A percentile compares a stretch with the other conserved stretches of the same genome.
Evolutionary conservation across 1,284 basidiomycete species (phyloP).

Genomic region (Malassezia dermatis): DNA sequence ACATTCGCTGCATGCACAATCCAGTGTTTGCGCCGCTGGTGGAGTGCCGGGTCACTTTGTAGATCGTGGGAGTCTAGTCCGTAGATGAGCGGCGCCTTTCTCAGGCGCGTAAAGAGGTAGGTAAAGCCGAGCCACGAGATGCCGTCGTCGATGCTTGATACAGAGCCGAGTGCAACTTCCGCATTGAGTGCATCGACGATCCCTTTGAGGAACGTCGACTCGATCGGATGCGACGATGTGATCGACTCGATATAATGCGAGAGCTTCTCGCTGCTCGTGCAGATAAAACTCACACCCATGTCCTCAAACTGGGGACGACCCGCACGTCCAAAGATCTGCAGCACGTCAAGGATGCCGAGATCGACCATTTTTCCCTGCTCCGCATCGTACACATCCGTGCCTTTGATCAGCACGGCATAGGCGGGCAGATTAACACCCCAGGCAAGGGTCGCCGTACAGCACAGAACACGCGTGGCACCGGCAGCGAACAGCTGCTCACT

Average conservation of each 20-base stretch:
- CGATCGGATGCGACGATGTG: constrained; percentile 82
- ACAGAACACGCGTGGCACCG: constrained; percentile 80
- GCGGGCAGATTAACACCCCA: constrained; percentile 99
- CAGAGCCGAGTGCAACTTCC: constrained; percentile 88
- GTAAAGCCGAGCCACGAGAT: constrained; percentile 95
- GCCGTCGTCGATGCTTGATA: constrained; percentile 74
- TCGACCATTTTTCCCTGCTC: constrained; percentile 62
- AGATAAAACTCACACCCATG: constrained; percentile 93
- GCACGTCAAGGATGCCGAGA: constrained; percentile 84
- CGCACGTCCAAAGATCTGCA: constrained; percentile 92
- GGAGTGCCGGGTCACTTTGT: constrained; percentile 66
- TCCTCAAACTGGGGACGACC: constrained; percentile 90
- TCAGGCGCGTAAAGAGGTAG: constrained; percentile 91
- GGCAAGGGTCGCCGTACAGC: constrained; percentile 93
- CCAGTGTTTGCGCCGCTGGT: constrained; percentile 63
- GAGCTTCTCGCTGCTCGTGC: constrained; percentile 84
- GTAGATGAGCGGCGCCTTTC: constrained; percentile 80
- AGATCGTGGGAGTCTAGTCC: constrained; percentile 66
- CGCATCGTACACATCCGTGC: constrained; percentile 74
- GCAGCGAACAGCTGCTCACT: constrained; percentile 92
- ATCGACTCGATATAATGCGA: constrained; percentile 82
- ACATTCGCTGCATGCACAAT: constrained; percentile 62
- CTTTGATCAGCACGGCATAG: constrained; percentile 93
- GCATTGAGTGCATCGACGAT: constrained; percentile 89
- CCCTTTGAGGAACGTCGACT: constrained; percentile 76